Evolutionary conservation across 23 red algal species (phyloP).

Genomic region (Pyropia haitanensis): DNA sequence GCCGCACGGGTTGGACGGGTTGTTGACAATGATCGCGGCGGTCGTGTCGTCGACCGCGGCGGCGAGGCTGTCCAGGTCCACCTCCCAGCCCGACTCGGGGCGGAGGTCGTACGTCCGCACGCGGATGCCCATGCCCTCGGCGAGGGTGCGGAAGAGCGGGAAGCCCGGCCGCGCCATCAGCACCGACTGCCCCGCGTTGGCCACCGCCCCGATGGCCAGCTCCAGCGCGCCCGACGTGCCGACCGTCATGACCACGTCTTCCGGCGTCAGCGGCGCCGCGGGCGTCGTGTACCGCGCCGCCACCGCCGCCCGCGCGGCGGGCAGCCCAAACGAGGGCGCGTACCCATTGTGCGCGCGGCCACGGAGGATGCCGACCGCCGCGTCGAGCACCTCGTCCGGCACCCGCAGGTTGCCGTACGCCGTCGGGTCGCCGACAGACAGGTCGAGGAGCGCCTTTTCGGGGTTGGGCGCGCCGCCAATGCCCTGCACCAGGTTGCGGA

Average conservation of each 20-base stretch:
- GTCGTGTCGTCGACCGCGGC: constrained; percentile 63
- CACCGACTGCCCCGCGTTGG: constrained; percentile 87
- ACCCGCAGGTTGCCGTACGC: constrained; percentile 76
- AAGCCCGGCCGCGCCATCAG: constrained; percentile 86
- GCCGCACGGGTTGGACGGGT: constrained; percentile 97
- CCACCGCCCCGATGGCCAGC: constrained; percentile 55
- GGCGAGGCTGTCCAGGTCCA: constrained; percentile 30
- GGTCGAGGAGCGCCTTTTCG: constrained; percentile 49
- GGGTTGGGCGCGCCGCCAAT: constrained; percentile 77
- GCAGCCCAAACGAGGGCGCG: constrained; percentile 60
- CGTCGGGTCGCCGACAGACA: constrained; percentile 88
- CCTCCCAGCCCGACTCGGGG: constrained; percentile 65
- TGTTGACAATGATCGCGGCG: constrained; percentile 87
- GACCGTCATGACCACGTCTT: constrained; percentile 65
- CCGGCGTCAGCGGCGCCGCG: constrained; percentile 22
- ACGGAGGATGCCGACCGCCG: constrained; percentile 29
- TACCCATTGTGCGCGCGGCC: constrained; percentile 55
- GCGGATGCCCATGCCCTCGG: constrained; percentile 54
- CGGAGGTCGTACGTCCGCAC: constrained; percentile 53
- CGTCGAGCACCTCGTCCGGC: constrained; percentile 22
- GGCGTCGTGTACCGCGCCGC: constrained; percentile 47
- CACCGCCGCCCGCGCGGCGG: constrained; percentile 46
- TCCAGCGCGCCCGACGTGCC: constrained; percentile 93
- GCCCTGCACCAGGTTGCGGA: constrained; percentile 86
- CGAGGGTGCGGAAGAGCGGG: constrained; percentile 80